Evolutionary conservation across 768 basidiomycete species (phyloP).

Genomic region (Leccinum pellstonianum): DNA sequence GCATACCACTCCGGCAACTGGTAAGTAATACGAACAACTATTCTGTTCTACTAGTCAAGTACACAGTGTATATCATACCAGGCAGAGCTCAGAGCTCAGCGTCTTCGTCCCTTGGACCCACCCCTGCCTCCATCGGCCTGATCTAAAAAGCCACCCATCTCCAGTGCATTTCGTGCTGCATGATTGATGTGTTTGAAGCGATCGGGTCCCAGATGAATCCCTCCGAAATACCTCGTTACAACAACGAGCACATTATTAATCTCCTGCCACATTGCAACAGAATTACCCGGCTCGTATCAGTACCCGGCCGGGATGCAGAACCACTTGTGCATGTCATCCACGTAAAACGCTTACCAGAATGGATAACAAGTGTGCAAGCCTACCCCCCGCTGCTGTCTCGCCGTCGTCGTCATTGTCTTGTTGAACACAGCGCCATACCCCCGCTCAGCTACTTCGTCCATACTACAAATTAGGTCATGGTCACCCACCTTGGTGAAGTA

Average conservation of each 20-base stretch:
- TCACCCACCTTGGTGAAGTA: constrained; percentile 70
- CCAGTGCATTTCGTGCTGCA: constrained; percentile 88
- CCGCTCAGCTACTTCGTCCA: constrained; percentile 1
- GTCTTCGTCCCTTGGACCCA: constrained; percentile 28
- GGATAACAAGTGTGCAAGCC: constrained; percentile 87
- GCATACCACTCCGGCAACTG: no score
- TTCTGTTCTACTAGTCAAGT: background rate
- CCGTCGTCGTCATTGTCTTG: constrained; percentile 94
- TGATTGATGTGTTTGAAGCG: constrained; percentile 93
- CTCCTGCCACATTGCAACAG: constrained; percentile 48
- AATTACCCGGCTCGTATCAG: background rate
- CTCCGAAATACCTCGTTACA: constrained; percentile 93
- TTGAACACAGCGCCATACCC: background rate
- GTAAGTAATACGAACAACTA: no score
- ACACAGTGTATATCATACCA: background rate
- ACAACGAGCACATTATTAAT: constrained; percentile 83
- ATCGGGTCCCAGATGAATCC: constrained; percentile 86
- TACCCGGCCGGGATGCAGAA: background rate
- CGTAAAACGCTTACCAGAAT: constrained; percentile 57
- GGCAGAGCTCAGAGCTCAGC: constrained; percentile 5
- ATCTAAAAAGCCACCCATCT: constrained; percentile 84
- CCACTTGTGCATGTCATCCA: background rate
- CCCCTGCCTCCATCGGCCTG: constrained; percentile 32
- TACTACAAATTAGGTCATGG: background rate
- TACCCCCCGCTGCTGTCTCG: constrained; percentile 88